phyloP scores from a whole-genome alignment of 2,329 filamentous ascomycete genomes.

The Pseudogymnoascus sp. region DNA sequence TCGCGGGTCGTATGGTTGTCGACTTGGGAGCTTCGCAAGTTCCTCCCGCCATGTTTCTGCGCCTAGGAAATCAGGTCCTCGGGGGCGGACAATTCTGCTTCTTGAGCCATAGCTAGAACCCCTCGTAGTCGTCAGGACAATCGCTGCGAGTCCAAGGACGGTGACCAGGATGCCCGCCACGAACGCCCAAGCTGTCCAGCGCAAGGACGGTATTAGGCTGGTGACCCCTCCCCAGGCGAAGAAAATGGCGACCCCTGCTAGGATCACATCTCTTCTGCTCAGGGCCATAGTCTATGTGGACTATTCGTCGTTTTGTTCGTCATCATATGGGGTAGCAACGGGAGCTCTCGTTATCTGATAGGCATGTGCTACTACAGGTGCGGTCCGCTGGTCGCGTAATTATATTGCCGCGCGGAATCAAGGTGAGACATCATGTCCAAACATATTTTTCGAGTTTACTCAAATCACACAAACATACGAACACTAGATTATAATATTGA shows the following conservation, averaged over 20 bases:
- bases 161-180: constrained; percentile 57
- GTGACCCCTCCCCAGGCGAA: constrained; percentile 83
- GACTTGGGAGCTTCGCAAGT: constrained; percentile 56
- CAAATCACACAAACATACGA: background rate
- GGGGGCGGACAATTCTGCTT: constrained; percentile 36
- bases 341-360: constrained; percentile 10
- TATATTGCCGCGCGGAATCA: constrained; percentile 3
- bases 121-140: constrained; percentile 58
- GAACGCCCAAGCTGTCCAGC: constrained; percentile 82
- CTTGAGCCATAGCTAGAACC: constrained; percentile 37
- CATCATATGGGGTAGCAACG: constrained; percentile 23
- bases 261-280: constrained; percentile 64
- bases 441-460: background rate
- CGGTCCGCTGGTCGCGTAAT: constrained; percentile 8
- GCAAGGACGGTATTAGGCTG: constrained; percentile 74
- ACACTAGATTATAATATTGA: background rate
- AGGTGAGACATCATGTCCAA: background rate
- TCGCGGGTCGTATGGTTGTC: constrained; percentile 59
- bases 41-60: constrained; percentile 64
- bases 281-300: constrained; percentile 52
- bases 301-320: constrained; percentile 23
- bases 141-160: constrained; percentile 46
- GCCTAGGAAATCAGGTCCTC: constrained; percentile 53
- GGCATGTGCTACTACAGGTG: constrained; percentile 1
- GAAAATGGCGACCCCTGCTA: constrained; percentile 64